Evolutionary conservation across 2,329 filamentous ascomycete genomes (phyloP).

Genomic region (Onygenales sp.): DNA sequence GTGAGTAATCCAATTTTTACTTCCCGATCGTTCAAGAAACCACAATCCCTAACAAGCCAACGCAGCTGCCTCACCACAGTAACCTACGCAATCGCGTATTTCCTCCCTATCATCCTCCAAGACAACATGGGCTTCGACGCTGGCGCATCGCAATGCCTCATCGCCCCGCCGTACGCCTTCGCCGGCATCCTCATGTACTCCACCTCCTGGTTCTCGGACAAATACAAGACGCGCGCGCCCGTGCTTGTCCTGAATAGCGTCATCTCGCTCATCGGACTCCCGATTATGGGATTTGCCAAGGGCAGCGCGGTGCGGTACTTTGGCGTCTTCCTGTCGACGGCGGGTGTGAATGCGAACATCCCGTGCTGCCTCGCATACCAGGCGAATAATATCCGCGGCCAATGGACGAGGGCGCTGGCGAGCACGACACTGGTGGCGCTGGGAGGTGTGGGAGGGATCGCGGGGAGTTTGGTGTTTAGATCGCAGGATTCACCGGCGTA

Average conservation of each 20-base stretch:
- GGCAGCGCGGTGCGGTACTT: constrained; percentile 55
- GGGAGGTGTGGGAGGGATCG: constrained; percentile 70
- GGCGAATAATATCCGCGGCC: constrained; percentile 78
- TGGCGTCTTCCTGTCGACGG: constrained; percentile 66
- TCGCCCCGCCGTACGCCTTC: constrained; percentile 60
- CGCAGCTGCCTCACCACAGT: constrained; percentile 61
- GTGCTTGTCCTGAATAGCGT: constrained; percentile 58
- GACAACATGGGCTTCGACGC: constrained; percentile 55
- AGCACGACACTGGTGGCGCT: constrained; percentile 67
- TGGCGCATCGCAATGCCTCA: constrained; percentile 57
- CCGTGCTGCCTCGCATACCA: constrained; percentile 69
- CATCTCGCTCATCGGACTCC: constrained; percentile 58
- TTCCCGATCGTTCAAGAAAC: neutral
- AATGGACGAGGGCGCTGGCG: constrained; percentile 79
- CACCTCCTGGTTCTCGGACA: constrained; percentile 57
- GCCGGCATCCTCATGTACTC: constrained; percentile 54
- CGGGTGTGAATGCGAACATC: constrained; percentile 68
- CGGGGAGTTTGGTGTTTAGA: constrained; percentile 63
- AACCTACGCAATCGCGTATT: constrained; percentile 70
- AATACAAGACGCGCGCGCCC: constrained; percentile 55
- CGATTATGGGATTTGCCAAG: constrained; percentile 60
- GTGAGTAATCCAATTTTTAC: constrained; percentile 6
- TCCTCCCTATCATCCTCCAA: constrained; percentile 64
- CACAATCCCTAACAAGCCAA: neutral
- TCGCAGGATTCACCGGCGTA: constrained; percentile 26